Conservation (phyloP, 192 early-diverging fungal genomes). For the Mortierella alpina region DNA sequence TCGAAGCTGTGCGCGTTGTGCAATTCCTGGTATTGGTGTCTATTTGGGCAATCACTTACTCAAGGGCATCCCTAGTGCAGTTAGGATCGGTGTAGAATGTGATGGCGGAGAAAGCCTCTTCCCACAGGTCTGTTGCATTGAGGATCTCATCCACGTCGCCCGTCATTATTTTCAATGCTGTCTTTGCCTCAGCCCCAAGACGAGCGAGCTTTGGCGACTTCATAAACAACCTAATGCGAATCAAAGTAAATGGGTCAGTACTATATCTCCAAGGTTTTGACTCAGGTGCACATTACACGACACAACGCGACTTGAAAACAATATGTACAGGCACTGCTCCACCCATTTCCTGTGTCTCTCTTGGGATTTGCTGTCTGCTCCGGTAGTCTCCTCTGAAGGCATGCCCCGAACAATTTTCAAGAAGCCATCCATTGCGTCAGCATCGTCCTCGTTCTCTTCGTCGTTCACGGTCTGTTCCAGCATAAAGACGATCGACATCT, state of each 20-base stretch:
- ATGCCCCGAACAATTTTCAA: constrained; percentile 18
- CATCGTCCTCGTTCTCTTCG: constrained; percentile 25
- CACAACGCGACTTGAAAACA: neutral
- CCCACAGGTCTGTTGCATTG: constrained; percentile 56
- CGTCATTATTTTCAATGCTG: constrained; percentile 15
- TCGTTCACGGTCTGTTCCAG: constrained; percentile 40
- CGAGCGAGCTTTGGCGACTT: constrained; percentile 3
- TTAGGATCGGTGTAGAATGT: constrained; percentile 64
- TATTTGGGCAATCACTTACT: neutral
- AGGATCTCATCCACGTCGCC: constrained; percentile 58
- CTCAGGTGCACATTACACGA: neutral
- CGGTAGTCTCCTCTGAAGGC: constrained; percentile 15
- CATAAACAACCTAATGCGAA: constrained; percentile 20
- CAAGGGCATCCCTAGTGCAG: constrained; percentile 29
- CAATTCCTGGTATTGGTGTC: neutral
- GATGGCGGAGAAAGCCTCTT: constrained; percentile 63
- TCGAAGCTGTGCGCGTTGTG: neutral
- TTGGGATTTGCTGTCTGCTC: constrained; percentile 9
- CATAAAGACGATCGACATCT: constrained; percentile 23
- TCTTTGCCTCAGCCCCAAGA: constrained; percentile 17
- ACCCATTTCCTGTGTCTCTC: constrained; percentile 28
- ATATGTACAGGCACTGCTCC: constrained; percentile 34
- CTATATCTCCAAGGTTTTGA: neutral
- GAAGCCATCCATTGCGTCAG: constrained; percentile 24
- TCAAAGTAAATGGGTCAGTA: neutral